Base-by-base conservation (phyloP, 140 eudicot species). In the Bidens hawaiensis region DNA sequence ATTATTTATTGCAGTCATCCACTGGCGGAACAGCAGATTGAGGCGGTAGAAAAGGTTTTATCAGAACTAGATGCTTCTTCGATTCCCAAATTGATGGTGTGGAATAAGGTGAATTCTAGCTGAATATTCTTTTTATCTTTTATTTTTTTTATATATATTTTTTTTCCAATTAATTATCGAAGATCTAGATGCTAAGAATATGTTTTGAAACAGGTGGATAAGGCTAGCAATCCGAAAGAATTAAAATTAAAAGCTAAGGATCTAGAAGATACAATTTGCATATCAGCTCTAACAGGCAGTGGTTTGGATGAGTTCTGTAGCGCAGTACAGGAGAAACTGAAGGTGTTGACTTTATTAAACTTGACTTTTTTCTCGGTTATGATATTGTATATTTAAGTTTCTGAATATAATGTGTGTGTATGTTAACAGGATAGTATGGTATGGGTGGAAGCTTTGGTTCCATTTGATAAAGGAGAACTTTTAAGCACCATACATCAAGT, bases 371-470 rank as follows among this genome's bases (percentile, higher is more conserved):
- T 43, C 19, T 56, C 27, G 14, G 15, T 53, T 33, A 18, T 33
- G 14, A 23, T 4, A 13, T 50, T 47, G 7, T 57, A 3, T 66
- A 17, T 4, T 26, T 1, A 4, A 30, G 21, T 46, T 36, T 27
- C 40, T 36, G 46, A 57, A 15, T 23, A 56, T 13, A 26, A 31
- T 16, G 3, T 19, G 7, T 24, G 52, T 14, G n/a, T 41, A 12
- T 62, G 33, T 67, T 1, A 53, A 54, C 74, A 91, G 98, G 96
- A 91, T 82, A 73, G 83, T 49, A 91, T 91, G 98, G 98, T 91
- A 22, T 91, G 95, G 98, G 89, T 91, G 58, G 98, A 87, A 81
- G 98, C 94, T 54, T 74, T 87, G 82, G 83, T 90, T 65, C 98
- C 98, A 41, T 90, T 87, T 64, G 89, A 82, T 72, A 85, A 85